These are phyloP conservation scores for Aspergillus nidulans DNA, from an alignment of 495 filamentous ascomycete species.

Conservation along the genomic window DNA sequence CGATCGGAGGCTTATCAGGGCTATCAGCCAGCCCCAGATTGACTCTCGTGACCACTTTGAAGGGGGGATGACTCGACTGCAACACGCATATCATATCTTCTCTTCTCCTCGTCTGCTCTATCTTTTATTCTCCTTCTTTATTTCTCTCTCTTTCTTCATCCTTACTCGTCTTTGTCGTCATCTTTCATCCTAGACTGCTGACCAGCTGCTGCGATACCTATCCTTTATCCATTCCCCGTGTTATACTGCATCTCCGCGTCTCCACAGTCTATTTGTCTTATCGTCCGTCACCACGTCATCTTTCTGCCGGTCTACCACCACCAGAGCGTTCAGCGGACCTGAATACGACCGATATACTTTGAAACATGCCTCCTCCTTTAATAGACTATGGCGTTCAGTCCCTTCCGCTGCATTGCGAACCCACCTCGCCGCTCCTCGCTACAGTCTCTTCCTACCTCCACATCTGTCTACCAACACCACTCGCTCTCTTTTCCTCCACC, in stretches of 20 bases:
- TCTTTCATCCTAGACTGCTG: conserved; percentile 1
- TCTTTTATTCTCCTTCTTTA: neutral
- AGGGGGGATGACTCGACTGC: conserved; percentile 7
- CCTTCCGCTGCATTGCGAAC: conserved; percentile 61
- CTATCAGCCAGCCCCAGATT: neutral
- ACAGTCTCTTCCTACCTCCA: conserved; percentile 57
- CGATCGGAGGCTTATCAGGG: too few species aligned
- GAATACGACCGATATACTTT: neutral
- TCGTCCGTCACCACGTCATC: neutral
- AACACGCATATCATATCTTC: neutral
- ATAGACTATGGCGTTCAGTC: conserved; percentile 24
- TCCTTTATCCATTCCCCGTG: neutral
- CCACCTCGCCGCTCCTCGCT: conserved; percentile 54
- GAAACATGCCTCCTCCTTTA: conserved; percentile 29
- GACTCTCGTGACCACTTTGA: conserved; percentile 6
- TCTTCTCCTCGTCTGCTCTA: neutral
- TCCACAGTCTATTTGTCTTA: neutral
- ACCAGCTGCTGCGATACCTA: neutral
- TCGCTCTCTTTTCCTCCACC: conserved; percentile 61
- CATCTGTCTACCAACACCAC: conserved; percentile 62
- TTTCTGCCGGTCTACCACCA: neutral
- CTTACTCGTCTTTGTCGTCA: neutral
- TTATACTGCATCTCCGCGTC: neutral
- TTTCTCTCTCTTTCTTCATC: neutral
- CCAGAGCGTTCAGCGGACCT: neutral